Conservation (phyloP, 2,329 filamentous ascomycete genomes). For the Eutypa lata region DNA sequence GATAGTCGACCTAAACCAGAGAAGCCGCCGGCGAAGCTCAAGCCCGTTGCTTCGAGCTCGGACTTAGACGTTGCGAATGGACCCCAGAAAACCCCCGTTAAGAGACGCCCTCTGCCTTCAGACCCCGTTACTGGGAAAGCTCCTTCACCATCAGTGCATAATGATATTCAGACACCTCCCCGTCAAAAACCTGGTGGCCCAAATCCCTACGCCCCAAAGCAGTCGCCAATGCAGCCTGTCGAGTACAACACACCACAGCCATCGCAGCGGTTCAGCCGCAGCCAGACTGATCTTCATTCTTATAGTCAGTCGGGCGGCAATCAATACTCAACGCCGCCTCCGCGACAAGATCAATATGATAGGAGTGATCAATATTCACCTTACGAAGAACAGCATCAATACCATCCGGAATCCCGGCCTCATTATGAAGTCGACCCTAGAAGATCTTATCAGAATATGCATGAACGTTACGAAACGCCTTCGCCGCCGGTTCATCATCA, state of each 20-base stretch:
- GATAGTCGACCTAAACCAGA: slow-evolving; percentile 81
- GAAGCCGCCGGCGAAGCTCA: slow-evolving; percentile 59
- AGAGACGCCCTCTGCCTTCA: slow-evolving; percentile 78
- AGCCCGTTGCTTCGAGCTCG: slow-evolving; percentile 33
- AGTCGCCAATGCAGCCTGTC: slow-evolving; percentile 50
- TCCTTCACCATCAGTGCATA: slow-evolving; percentile 36
- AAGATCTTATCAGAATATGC: slow-evolving; percentile 14
- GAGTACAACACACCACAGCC: slow-evolving; percentile 46
- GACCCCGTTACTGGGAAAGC: slow-evolving; percentile 65
- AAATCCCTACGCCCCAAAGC: slow-evolving; percentile 41
- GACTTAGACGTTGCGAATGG: slow-evolving; percentile 24
- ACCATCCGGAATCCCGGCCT: slow-evolving; percentile 32
- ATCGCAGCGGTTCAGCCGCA: slow-evolving; percentile 25
- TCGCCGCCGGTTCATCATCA: slow-evolving; percentile 22
- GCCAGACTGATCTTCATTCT: slow-evolving; percentile 35
- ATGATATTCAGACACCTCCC: slow-evolving; percentile 45
- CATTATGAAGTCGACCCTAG: slow-evolving; percentile 20
- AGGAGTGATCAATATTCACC: slow-evolving; percentile 20
- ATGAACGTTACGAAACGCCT: slow-evolving; percentile 16
- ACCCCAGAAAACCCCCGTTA: slow-evolving; percentile 58
- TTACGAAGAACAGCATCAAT: slow-evolving; percentile 28
- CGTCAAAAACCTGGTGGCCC: slow-evolving; percentile 44
- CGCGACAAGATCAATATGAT: slow-evolving; percentile 35
- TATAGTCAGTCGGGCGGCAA: slow-evolving; percentile 22
- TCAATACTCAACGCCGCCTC: slow-evolving; percentile 32